Conservation (phyloP, 2,329 filamentous ascomycete genomes). For the Westerdykella ornata region DNA sequence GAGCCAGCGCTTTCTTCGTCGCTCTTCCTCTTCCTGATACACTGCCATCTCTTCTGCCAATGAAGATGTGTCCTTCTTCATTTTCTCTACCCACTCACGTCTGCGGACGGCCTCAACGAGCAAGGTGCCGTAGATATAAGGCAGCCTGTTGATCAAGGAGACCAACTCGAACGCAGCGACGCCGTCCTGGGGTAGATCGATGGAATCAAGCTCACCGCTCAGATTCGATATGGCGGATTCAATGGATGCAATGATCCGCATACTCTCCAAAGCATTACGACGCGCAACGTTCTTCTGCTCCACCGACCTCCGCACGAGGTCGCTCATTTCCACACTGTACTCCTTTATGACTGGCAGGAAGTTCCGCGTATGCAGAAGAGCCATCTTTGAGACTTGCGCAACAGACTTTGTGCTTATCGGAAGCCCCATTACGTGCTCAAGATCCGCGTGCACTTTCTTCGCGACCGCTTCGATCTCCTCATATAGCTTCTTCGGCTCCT, state of each 20-base stretch:
- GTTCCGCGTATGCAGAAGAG: conserved; percentile 56
- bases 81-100: conserved; percentile 83
- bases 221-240: conserved; percentile 68
- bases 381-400: conserved; percentile 57
- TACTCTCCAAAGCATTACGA: conserved; percentile 60
- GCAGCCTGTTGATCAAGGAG: conserved; percentile 72
- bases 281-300: conserved; percentile 63
- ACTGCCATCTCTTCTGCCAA: conserved; percentile 88
- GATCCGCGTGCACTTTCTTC: conserved; percentile 81
- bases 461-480: conserved; percentile 81
- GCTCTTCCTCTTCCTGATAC: conserved; percentile 87
- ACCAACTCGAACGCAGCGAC: conserved; percentile 75
- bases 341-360: conserved; percentile 56
- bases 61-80: conserved; percentile 77
- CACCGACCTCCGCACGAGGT: conserved; percentile 46
- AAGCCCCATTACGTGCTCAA: conserved; percentile 67
- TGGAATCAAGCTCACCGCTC: conserved; percentile 62
- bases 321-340: conserved; percentile 51
- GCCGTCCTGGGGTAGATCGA: conserved; percentile 69
- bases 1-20: conserved; percentile 82
- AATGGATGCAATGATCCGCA: conserved; percentile 75
- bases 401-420: conserved; percentile 59
- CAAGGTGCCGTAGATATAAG: conserved; percentile 83
- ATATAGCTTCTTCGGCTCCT: conserved; percentile 62
- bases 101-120: conserved; percentile 78